Base-by-base conservation (phyloP, 2,329 filamentous ascomycete species). In the Coniochaeta sp. region DNA sequence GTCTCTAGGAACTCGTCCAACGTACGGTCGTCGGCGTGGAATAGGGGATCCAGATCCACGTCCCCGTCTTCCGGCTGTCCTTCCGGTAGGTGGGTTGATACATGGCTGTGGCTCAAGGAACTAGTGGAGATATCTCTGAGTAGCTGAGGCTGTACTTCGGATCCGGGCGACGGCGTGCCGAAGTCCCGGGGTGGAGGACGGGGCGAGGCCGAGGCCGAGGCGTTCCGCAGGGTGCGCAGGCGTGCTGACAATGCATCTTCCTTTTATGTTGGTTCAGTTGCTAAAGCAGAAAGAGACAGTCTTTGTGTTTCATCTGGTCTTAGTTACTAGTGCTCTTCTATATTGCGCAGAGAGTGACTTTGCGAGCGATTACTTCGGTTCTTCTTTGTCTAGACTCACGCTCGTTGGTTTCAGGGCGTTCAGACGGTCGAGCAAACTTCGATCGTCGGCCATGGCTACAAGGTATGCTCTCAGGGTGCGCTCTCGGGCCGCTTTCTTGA, bases 231-330 rank as follows among this genome's bases (percentile, higher is more conserved):
- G 6, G 73, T 77, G 64, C 79, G 81, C 52, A 86, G 73, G 24
- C 83, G 76, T 2, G 77, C 77, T 1, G 81, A 73, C 9, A 86
- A 74, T 9, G 76, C 74, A 67, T 85, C 81, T 63, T 83, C 81
- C 44, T 74, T 74, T 0, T 79, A 79, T 1, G 72, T 69, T 1
- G 78, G 72, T 63, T 74, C 36, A 17, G 11, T 5, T 19, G 56
- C 31, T 24, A 22, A 34, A 26, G 31, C 24, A 26, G 28, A 12
- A 56, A 55, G 33, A n/a, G 31, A 14, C 31, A 6, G 44, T 54
- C 24, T 28, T 8, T 31, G 17, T 26, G 24, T 28, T 52, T 52
- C 47, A 52, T 16, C 47, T 52, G 47, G 1, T 17, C 22, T 52
- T 52, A 52, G 47, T 52, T 52, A 52, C 47, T 52, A 52, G 22